A percentile compares a stretch with the other conserved stretches of the same genome.
These are phyloP conservation scores for Rhodotorula mucilaginosa DNA, from an alignment of 1,284 basidiomycete species.

Conservation along the genomic window DNA sequence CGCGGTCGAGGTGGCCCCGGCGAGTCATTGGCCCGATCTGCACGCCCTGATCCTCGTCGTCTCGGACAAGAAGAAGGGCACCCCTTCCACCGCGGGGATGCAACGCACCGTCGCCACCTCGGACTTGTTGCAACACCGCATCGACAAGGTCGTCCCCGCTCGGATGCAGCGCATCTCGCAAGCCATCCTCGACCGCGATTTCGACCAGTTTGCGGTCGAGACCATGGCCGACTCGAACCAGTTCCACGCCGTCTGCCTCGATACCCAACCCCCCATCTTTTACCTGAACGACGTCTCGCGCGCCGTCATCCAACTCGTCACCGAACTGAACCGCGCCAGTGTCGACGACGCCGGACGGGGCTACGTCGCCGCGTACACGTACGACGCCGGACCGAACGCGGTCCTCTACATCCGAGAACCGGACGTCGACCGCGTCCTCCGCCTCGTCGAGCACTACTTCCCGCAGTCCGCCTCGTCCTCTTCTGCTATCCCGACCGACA, in stretches of 20 bases:
- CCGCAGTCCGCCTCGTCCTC: slow-evolving; percentile 70
- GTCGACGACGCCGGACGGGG: slow-evolving; percentile 61
- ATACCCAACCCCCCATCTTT: slow-evolving; percentile 96
- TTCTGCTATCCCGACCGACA: slow-evolving; percentile 59
- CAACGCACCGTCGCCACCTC: slow-evolving; percentile 94
- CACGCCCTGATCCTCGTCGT: slow-evolving; percentile 98
- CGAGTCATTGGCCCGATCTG: slow-evolving; percentile 88
- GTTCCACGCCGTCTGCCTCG: slow-evolving; percentile 96
- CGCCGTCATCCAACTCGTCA: slow-evolving; percentile 77
- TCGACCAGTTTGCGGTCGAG: slow-evolving; percentile 81
- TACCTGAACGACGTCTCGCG: slow-evolving; percentile 97
- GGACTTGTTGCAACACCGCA: slow-evolving; percentile 81
- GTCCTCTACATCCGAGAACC: slow-evolving; percentile 87
- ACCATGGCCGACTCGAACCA: slow-evolving; percentile 98
- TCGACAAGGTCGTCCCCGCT: slow-evolving; percentile 77
- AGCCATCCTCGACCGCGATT: slow-evolving; percentile 79
- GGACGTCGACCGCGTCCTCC: slow-evolving; percentile 73
- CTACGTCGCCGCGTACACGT: slow-evolving; percentile 90
- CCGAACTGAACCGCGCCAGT: slow-evolving; percentile 88
- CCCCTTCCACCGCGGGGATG: slow-evolving; percentile 93
- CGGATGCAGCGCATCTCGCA: slow-evolving; percentile 78
- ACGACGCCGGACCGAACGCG: slow-evolving; percentile 97
- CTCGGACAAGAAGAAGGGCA: slow-evolving; percentile 94
- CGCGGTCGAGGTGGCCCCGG: slow-evolving; percentile 82
- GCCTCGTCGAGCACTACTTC: slow-evolving; percentile 75